Percentiles rank a stretch among this genome's conserved stretches.
These are phyloP conservation scores for Pseudogymnoascus sp. DNA, from an alignment of 2,329 filamentous ascomycete genomes.

Conservation along the genomic window DNA sequence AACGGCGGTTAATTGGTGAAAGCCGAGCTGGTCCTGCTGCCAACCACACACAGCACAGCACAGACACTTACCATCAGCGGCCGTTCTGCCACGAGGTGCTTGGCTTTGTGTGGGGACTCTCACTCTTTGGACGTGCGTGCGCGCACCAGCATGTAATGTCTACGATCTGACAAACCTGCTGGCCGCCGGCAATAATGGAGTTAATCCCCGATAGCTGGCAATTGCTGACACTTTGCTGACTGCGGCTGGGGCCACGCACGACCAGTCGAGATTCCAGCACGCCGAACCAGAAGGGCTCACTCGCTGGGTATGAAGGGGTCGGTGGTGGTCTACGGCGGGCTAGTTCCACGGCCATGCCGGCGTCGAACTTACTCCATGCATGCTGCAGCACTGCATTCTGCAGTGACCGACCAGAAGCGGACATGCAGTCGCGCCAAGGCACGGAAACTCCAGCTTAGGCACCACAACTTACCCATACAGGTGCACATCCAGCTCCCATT, in stretches of 20 bases:
- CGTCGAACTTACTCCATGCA: not conserved
- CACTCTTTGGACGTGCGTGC: not conserved
- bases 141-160: not conserved
- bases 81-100: not conserved
- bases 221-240: not conserved
- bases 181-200: not conserved
- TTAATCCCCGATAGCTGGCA: not conserved
- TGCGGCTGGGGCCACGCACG: not conserved
- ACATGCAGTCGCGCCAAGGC: not conserved
- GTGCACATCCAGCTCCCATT: too few relatives aligned
- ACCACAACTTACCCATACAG: not conserved
- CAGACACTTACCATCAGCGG: not conserved
- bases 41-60: not conserved
- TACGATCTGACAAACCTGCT: not conserved
- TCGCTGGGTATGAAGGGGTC: not conserved
- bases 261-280: not conserved
- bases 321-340: not conserved
- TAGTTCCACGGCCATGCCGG: not conserved
- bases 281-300: not conserved
- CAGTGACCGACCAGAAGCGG: not conserved
- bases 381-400: not conserved
- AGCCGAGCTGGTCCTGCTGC: not conserved
- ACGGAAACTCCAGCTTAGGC: not conserved
- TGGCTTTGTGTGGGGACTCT: not conserved
- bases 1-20: constrained; percentile 1